These are phyloP conservation scores for Colletotrichum tanaceti DNA, from an alignment of 2,329 filamentous ascomycete genomes.

Conservation along the genomic window DNA sequence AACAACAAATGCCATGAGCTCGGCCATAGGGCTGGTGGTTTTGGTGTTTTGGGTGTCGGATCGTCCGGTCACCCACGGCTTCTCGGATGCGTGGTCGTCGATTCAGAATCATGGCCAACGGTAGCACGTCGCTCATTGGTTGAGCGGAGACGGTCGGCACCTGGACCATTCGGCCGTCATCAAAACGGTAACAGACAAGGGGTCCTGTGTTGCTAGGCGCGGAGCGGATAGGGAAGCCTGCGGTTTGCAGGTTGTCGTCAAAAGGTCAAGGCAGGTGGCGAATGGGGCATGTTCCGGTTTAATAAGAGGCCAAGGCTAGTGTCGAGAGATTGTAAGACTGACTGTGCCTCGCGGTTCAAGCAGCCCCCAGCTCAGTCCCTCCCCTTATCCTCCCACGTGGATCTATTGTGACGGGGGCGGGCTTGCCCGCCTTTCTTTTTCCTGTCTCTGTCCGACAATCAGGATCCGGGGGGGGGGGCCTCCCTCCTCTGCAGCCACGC, in stretches of 20 bases:
- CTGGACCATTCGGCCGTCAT: neutral
- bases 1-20: neutral
- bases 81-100: neutral
- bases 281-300: neutral
- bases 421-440: slow-evolving; percentile 17
- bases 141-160: neutral
- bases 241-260: too few relatives aligned
- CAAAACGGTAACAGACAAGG: neutral
- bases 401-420: slow-evolving; percentile 18
- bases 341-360: slow-evolving; percentile 5
- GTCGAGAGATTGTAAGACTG: slow-evolving; percentile 4
- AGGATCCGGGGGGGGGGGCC: slow-evolving; percentile 8
- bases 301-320: neutral
- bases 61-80: too few relatives aligned
- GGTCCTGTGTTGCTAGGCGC: too few relatives aligned
- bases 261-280: neutral
- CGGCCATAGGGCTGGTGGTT: slow-evolving; percentile 2
- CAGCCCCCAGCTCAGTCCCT: slow-evolving; percentile 5
- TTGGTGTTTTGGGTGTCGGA: too few relatives aligned
- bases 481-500: slow-evolving; percentile 33
- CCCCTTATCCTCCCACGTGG: slow-evolving; percentile 34
- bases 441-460: slow-evolving; percentile 18
- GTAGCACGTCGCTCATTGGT: too few relatives aligned
- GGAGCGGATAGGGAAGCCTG: too few relatives aligned
- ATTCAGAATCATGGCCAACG: too few relatives aligned